A percentile compares a stretch with the other conserved stretches of the same genome.
Conservation (phyloP, 1,284 basidiomycete genomes). For the Moesziomyces sp. region DNA sequence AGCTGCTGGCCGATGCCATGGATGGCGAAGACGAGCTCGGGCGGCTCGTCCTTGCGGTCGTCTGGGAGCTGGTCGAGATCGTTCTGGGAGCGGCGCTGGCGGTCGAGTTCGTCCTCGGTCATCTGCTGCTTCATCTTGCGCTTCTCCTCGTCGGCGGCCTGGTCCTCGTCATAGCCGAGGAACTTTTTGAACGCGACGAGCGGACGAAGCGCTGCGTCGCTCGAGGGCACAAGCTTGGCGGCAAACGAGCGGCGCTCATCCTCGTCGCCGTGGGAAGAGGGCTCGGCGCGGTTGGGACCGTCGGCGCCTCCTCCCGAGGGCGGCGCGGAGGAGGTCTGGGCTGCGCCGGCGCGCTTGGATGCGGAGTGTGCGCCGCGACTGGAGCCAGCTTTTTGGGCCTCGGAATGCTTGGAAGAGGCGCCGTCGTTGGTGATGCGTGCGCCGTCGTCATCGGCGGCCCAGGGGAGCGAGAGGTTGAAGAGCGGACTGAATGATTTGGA, state of each 20-base stretch:
- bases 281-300: constrained; percentile 15
- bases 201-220: constrained; percentile 45
- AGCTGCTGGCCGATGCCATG: constrained; percentile 65
- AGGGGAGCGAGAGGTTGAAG: constrained; percentile 39
- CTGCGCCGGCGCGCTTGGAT: constrained; percentile 45
- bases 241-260: constrained; percentile 39
- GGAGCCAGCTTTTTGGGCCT: constrained; percentile 25
- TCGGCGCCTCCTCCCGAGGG: constrained; percentile 43
- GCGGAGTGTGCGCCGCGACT: constrained; percentile 36
- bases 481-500: constrained; percentile 32
- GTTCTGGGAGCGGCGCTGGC: constrained; percentile 24
- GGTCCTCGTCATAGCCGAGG: constrained; percentile 47
- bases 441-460: constrained; percentile 27
- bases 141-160: constrained; percentile 51
- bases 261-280: constrained; percentile 22
- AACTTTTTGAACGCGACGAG: constrained; percentile 34
- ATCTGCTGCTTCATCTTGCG: constrained; percentile 51
- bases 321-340: constrained; percentile 25
- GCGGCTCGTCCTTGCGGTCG: constrained; percentile 55
- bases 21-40: constrained; percentile 56
- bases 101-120: constrained; percentile 48
- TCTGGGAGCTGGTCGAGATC: constrained; percentile 26
- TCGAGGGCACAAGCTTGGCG: constrained; percentile 44
- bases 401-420: constrained; percentile 9
- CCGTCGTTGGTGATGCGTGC: not conserved